Evolutionary conservation across 106 monocot species (phyloP), one percentile per base, ranked within the genome.

Genomic region (Acorus calamus): DNA sequence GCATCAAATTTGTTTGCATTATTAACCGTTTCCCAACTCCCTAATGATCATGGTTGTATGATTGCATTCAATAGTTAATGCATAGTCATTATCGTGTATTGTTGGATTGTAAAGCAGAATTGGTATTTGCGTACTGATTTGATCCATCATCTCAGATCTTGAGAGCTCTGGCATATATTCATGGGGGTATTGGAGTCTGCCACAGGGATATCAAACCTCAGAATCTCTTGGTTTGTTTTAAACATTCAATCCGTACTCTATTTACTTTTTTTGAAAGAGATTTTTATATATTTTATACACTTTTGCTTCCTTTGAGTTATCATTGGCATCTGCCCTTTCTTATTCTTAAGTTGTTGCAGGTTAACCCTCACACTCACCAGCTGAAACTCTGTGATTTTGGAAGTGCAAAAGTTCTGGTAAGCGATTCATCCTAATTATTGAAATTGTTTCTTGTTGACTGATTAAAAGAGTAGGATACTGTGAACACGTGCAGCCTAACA

Each of bases 141-240:
- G 11, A 12, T 12, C 11, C 11, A 14, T 42, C 41, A 61, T 64
- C 8, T 42, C 75, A 80, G 76, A 80, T 80, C 42, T 76, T 55
- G 44, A 76, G 80, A 60, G 61, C 72, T 13, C 42, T 80, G 60
- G 67, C 80, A 50, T 80, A 76, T 59, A 80, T 80, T 50, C 72
- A 80, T 67, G 71, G 58, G 9, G 53, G 71, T 41, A 68, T 80
- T 65, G 80, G 80, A 41, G 76, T 80, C 10, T 80, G 80, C 49
- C 80, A 80, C 68, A 80, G 80, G 68, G 80, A 80, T 51, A 80
- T 80, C 44, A 80, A 80, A 55, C 80, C 80, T 47, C 76, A 76
- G 52, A 80, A 80, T 69, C 72, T 80, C 13, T 59, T 80, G 75
- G 76, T 80, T 62, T 68, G 64, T 48, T 50, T 57, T n/a, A 5